These are phyloP conservation scores for Leishmania tropica DNA, from an alignment of 208 protist species.

Conservation along the genomic window DNA sequence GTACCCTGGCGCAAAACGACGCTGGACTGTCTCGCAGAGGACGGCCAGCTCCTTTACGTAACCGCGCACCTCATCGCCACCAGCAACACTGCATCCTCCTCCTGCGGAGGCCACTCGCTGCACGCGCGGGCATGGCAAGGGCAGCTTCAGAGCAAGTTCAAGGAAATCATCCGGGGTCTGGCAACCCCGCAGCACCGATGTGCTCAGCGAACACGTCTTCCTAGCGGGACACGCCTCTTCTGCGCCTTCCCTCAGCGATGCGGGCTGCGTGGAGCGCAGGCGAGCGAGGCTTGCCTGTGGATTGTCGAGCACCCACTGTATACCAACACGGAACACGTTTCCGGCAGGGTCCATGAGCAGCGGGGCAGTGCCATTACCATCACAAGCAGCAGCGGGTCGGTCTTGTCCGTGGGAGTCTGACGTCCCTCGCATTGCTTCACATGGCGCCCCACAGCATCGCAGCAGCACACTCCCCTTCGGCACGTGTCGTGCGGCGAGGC, in stretches of 20 bases:
- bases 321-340: constrained; percentile 13
- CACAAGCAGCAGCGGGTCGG: not conserved
- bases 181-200: constrained; percentile 29
- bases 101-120: not conserved
- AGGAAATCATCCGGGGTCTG: constrained; percentile 49
- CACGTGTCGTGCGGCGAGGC: constrained; percentile 67
- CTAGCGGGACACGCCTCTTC: too few species aligned
- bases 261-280: not conserved
- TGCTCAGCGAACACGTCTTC: not conserved
- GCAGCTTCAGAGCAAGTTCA: constrained; percentile 36
- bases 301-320: constrained; percentile 7
- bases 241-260: not conserved
- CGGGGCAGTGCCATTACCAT: constrained; percentile 10
- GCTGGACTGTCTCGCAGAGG: constrained; percentile 43
- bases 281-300: not conserved
- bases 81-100: constrained; percentile 4
- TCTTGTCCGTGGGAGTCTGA: not conserved
- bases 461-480: constrained; percentile 61
- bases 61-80: constrained; percentile 29
- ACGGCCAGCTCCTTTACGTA: constrained; percentile 38
- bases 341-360: constrained; percentile 28
- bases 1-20: constrained; percentile 50
- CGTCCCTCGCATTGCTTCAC: not conserved
- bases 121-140: constrained; percentile 28
- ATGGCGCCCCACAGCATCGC: constrained; percentile 17